Conservation (phyloP, 1,139 yeast genomes). For the Diutina pseudorugosa region DNA sequence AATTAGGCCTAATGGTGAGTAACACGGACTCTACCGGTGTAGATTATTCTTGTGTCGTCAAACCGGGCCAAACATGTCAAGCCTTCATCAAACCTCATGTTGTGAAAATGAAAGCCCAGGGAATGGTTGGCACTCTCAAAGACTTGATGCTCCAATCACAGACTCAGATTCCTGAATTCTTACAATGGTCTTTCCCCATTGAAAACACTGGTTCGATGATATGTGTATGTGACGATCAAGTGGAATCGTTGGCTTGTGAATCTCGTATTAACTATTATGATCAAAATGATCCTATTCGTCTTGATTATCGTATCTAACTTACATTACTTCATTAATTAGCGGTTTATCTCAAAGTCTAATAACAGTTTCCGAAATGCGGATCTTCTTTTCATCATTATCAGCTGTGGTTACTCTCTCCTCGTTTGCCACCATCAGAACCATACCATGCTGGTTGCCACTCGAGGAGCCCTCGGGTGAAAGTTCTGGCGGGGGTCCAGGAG, state of each 20-base stretch:
- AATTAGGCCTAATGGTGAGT: background rate
- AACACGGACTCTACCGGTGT: background rate
- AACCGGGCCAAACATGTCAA: background rate
- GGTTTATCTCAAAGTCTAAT: background rate
- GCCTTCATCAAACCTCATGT: background rate
- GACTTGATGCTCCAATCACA: background rate
- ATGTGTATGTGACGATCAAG: background rate
- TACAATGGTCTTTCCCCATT: background rate
- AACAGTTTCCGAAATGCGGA: background rate
- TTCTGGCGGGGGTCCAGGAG: constrained; percentile 3
- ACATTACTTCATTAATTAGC: background rate
- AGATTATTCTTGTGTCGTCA: background rate
- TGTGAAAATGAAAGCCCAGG: background rate
- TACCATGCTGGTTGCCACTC: background rate
- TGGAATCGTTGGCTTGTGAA: background rate
- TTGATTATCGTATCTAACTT: background rate
- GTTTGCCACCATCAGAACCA: background rate
- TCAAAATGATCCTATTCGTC: background rate
- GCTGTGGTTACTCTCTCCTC: background rate
- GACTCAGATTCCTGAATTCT: background rate
- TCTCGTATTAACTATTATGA: background rate
- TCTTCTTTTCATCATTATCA: background rate
- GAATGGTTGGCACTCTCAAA: background rate
- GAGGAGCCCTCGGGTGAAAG: background rate
- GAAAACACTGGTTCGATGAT: background rate